phyloP scores from a whole-genome alignment of 2,329 filamentous ascomycete species.

The Talaromyces piceae region DNA sequence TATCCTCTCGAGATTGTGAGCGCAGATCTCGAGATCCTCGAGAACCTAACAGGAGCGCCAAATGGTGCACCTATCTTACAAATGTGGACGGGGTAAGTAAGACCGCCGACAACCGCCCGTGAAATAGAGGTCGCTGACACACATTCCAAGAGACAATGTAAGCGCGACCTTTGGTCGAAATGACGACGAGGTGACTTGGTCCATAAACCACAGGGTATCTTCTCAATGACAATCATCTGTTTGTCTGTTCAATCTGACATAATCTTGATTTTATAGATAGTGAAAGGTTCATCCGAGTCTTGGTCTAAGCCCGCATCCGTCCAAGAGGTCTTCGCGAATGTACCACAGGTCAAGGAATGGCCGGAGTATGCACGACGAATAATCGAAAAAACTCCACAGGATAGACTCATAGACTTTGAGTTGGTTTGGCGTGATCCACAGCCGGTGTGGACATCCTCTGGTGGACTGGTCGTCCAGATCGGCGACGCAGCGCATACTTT shows the following conservation, averaged over 20 bases:
- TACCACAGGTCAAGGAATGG: conserved; percentile 12
- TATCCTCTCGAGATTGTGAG: conserved; percentile 12
- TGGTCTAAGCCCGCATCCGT: conserved; percentile 12
- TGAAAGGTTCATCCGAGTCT: conserved; percentile 7
- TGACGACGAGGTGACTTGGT: conserved; percentile 1
- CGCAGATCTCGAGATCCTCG: conserved; percentile 1
- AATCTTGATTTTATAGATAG: background rate
- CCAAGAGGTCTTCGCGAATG: conserved; percentile 11
- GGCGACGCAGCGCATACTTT: conserved; percentile 9
- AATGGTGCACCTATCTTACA: conserved; percentile 1
- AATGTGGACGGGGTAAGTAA: conserved; percentile 4
- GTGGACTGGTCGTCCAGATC: conserved; percentile 9
- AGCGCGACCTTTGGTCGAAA: background rate
- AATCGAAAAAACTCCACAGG: conserved; percentile 10
- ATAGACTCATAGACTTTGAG: conserved; percentile 10
- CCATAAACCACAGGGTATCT: conserved; percentile 3
- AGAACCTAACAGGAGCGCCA: conserved; percentile 1
- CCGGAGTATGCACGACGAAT: conserved; percentile 10
- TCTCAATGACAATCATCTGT: background rate
- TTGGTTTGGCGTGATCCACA: conserved; percentile 9
- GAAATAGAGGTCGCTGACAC: background rate
- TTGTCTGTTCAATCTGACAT: background rate
- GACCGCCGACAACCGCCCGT: background rate
- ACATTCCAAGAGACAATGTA: background rate
- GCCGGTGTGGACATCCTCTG: conserved; percentile 14